A percentile compares a stretch with the other conserved stretches of the same genome.
Conservation (phyloP, 148 eudicot species). For the Chenopodium berlandieri region DNA sequence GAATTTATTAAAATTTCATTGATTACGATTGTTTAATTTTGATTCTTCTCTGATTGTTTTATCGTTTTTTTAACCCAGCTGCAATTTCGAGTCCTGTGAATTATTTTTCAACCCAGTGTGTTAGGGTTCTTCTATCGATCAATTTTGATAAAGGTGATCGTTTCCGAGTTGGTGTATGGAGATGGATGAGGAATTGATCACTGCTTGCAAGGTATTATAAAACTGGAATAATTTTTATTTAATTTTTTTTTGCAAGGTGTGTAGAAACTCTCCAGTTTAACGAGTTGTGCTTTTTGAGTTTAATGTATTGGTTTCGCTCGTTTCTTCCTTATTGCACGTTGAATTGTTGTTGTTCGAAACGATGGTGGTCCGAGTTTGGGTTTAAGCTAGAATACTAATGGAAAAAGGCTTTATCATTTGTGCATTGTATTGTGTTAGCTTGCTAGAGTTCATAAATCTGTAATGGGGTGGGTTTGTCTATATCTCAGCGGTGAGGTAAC, state of each 20-base stretch:
- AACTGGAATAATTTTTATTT: neutral
- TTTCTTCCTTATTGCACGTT: neutral
- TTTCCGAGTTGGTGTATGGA: slow-evolving; percentile 16
- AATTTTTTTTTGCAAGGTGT: neutral
- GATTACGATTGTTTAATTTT: neutral
- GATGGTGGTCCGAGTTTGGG: neutral
- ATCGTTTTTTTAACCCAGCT: neutral
- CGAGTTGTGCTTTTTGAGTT: neutral
- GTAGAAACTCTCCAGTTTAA: neutral
- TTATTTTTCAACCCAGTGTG: neutral
- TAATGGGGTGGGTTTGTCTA: neutral
- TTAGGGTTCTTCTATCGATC: neutral
- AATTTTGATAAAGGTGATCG: slow-evolving; percentile 8
- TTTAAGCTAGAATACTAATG: neutral
- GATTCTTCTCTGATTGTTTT: neutral
- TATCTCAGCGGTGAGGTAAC: neutral
- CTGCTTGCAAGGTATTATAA: slow-evolving; percentile 27
- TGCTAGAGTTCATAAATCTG: neutral
- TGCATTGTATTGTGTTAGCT: slow-evolving; percentile 7
- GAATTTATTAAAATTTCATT: neutral
- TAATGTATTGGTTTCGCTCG: neutral
- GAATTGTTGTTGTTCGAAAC: neutral
- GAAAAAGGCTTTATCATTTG: neutral
- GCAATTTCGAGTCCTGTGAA: neutral
- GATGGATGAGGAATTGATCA: slow-evolving; percentile 20